Conservation (phyloP, 2,329 filamentous ascomycete species). For the Alternaria alternata region DNA sequence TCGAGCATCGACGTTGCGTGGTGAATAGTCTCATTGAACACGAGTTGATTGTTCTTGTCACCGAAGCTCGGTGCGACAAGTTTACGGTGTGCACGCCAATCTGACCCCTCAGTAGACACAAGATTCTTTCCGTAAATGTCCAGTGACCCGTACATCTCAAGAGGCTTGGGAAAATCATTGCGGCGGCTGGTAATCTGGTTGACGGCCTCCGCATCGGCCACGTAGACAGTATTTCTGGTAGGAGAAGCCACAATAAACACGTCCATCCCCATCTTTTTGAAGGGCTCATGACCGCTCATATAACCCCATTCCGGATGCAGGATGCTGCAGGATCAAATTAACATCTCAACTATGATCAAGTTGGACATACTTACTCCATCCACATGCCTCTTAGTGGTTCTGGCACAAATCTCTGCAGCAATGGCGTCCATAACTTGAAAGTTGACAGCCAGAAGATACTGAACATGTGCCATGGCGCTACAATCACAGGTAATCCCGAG, state of each 20-base stretch:
- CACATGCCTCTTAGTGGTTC: slow-evolving; percentile 64
- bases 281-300: slow-evolving; percentile 64
- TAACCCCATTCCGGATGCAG: slow-evolving; percentile 69
- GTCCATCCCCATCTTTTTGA: slow-evolving; percentile 66
- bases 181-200: slow-evolving; percentile 71
- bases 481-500: slow-evolving; percentile 57
- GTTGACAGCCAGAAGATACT: slow-evolving; percentile 65
- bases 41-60: slow-evolving; percentile 75
- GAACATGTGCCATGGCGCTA: slow-evolving; percentile 57
- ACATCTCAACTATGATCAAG: background rate
- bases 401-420: slow-evolving; percentile 64
- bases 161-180: slow-evolving; percentile 76
- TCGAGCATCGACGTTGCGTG: slow-evolving; percentile 61
- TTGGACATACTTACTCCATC: slow-evolving; percentile 62
- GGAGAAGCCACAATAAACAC: slow-evolving; percentile 72
- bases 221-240: slow-evolving; percentile 61
- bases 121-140: slow-evolving; percentile 76
- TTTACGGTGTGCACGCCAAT: slow-evolving; percentile 78
- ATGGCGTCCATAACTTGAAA: slow-evolving; percentile 61
- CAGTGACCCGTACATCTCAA: slow-evolving; percentile 65
- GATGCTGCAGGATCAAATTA: slow-evolving; percentile 51
- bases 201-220: slow-evolving; percentile 71
- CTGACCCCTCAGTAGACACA: slow-evolving; percentile 71
- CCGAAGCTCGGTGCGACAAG: slow-evolving; percentile 76
- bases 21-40: slow-evolving; percentile 69